Evolutionary conservation across 139 green algal genomes (phyloP).

Genomic region (Volvox africanus): DNA sequence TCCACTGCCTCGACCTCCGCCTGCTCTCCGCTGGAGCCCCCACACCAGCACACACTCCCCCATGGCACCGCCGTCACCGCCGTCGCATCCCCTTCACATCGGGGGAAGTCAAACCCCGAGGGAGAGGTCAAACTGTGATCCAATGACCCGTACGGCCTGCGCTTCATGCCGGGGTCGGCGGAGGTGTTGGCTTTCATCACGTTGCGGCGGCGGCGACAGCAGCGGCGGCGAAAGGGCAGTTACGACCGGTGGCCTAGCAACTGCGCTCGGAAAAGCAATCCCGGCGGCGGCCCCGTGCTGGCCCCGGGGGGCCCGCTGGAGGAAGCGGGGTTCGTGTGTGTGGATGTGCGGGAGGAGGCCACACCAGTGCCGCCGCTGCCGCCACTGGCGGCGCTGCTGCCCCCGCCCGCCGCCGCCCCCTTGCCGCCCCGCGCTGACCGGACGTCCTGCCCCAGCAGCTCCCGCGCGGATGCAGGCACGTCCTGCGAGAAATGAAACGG

Average conservation of each 20-base stretch:
- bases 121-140: no score
- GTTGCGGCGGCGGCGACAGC: no score
- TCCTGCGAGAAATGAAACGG: neutral
- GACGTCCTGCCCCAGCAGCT: conserved; percentile 21
- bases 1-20: no score
- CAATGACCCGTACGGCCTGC: no score
- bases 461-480: conserved; percentile 16
- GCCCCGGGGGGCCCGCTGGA: neutral
- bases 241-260: neutral
- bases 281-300: neutral
- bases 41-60: no score
- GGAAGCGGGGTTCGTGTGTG: neutral
- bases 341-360: neutral
- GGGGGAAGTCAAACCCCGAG: no score
- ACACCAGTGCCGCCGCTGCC: neutral
- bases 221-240: no score
- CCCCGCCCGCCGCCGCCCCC: neutral
- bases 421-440: neutral
- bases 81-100: no score
- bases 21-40: no score
- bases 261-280: neutral
- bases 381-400: neutral
- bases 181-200: no score
- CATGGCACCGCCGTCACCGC: no score
- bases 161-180: no score